These are phyloP conservation scores for Kitagawia praeruptora DNA, from an alignment of 129 eudicot species.

Conservation along the genomic window DNA sequence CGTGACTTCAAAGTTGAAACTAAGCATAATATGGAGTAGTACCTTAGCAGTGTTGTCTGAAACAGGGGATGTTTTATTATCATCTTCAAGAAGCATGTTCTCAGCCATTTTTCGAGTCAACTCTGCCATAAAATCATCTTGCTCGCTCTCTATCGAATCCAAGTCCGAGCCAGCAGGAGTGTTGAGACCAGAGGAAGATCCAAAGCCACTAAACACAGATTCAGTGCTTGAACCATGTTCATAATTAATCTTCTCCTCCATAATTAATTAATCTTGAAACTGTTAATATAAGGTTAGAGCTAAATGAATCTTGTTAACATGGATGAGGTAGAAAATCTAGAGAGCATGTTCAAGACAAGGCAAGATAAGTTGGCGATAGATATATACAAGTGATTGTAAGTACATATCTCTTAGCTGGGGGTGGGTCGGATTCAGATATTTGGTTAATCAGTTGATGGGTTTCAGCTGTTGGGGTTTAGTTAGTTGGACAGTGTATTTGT, in stretches of 20 bases:
- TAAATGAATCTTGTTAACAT: not conserved
- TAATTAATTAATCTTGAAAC: conserved; percentile 8
- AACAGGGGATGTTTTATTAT: conserved; percentile 12
- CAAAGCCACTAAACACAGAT: conserved; percentile 32
- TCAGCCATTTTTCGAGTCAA: conserved; percentile 76
- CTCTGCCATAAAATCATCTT: conserved; percentile 56
- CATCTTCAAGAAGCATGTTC: conserved; percentile 64
- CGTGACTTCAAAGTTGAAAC: too few relatives aligned
- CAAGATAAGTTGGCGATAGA: not conserved
- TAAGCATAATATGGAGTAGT: not conserved
- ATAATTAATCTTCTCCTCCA: conserved; percentile 18
- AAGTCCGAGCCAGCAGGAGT: conserved; percentile 50
- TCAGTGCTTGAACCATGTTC: conserved; percentile 22
- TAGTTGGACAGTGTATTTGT: conserved; percentile 41
- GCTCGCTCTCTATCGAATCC: conserved; percentile 41
- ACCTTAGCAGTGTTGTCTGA: conserved; percentile 18
- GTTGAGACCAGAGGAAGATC: conserved; percentile 43
- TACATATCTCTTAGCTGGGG: conserved; percentile 2
- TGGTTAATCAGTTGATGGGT: conserved; percentile 3
- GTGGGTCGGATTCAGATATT: conserved; percentile 22
- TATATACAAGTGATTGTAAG: not conserved
- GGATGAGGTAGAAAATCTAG: not conserved
- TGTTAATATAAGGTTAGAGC: not conserved
- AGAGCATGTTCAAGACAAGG: not conserved
- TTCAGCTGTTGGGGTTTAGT: conserved; percentile 19